Percentiles rank a stretch among this genome's conserved stretches.
Evolutionary conservation across 2,329 filamentous ascomycete genomes (phyloP).

Genomic region (Pseudogymnoascus verrucosus): DNA sequence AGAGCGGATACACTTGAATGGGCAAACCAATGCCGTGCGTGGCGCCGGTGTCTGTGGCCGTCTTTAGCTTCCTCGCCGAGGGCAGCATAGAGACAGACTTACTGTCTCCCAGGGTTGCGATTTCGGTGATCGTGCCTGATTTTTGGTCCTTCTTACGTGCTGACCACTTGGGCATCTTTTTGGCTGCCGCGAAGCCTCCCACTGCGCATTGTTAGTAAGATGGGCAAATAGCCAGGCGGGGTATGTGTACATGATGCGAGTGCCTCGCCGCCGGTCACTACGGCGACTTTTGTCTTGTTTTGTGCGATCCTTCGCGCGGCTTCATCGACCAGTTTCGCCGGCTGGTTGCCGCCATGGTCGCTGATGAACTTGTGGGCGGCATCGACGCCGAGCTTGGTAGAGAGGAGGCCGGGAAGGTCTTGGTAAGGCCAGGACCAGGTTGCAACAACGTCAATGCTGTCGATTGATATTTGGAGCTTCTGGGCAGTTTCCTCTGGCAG

Average conservation of each 20-base stretch:
- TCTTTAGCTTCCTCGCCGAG: constrained; percentile 9
- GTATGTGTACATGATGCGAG: constrained; percentile 44
- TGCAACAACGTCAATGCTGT: constrained; percentile 51
- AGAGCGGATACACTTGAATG: constrained; percentile 60
- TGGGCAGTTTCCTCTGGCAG: constrained; percentile 23
- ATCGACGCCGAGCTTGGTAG: constrained; percentile 39
- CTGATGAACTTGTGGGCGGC: constrained; percentile 42
- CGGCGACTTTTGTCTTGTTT: constrained; percentile 46
- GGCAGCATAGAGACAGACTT: constrained; percentile 17
- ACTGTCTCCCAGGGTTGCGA: constrained; percentile 36
- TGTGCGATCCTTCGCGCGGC: constrained; percentile 49
- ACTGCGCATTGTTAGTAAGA: constrained; percentile 33
- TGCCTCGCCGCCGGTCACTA: constrained; percentile 58
- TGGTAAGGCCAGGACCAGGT: constrained; percentile 61
- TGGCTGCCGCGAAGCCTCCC: constrained; percentile 42
- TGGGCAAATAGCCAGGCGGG: constrained; percentile 25
- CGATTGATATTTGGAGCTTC: constrained; percentile 39
- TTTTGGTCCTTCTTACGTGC: constrained; percentile 37
- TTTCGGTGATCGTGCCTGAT: constrained; percentile 43
- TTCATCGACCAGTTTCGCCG: constrained; percentile 54
- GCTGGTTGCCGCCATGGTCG: constrained; percentile 56
- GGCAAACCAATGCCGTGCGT: constrained; percentile 52
- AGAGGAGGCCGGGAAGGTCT: constrained; percentile 48
- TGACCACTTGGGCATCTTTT: constrained; percentile 54
- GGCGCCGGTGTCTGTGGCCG: constrained; percentile 42